These are phyloP conservation scores for Leccinum fibrillosum DNA, from an alignment of 768 basidiomycete genomes.

Conservation along the genomic window DNA sequence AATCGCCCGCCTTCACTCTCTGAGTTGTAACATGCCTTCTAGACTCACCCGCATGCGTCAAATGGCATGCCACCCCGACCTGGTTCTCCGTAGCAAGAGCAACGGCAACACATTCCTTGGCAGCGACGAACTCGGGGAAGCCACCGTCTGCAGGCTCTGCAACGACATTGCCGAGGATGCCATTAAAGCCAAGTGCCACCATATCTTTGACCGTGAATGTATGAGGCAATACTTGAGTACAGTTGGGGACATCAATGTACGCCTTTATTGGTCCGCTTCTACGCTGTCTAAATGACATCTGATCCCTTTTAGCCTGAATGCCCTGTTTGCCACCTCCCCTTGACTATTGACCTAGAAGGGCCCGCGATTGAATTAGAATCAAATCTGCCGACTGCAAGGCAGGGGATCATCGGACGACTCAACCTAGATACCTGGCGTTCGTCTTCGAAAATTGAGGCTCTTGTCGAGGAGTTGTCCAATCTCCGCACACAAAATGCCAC, in stretches of 20 bases:
- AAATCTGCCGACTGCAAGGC: constrained; percentile 47
- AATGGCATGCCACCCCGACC: constrained; percentile 93
- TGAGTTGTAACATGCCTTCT: constrained; percentile 14
- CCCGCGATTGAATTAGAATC: constrained; percentile 85
- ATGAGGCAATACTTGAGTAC: constrained; percentile 89
- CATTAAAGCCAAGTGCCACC: constrained; percentile 88
- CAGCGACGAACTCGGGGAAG: constrained; percentile 60
- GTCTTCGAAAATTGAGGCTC: constrained; percentile 95
- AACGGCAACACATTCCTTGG: constrained; percentile 61
- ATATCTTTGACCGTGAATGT: constrained; percentile 95
- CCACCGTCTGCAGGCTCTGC: constrained; percentile 90
- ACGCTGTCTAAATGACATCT: not conserved
- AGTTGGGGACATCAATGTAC: constrained; percentile 59
- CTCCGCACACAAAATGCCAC: constrained; percentile 81
- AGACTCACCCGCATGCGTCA: constrained; percentile 94
- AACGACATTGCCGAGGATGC: constrained; percentile 97
- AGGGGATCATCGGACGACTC: constrained; percentile 91
- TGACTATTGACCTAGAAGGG: constrained; percentile 95
- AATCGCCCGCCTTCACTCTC: not conserved
- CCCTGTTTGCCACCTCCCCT: constrained; percentile 88
- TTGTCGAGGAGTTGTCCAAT: constrained; percentile 90
- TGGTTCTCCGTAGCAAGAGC: constrained; percentile 85
- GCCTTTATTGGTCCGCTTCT: constrained; percentile 21
- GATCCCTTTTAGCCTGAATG: constrained; percentile 66
- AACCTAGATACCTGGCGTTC: constrained; percentile 90